Percentiles rank a stretch among this genome's conserved stretches.
Evolutionary conservation across 148 eudicot genomes (phyloP).

Genomic region (Nepenthes gracilis): DNA sequence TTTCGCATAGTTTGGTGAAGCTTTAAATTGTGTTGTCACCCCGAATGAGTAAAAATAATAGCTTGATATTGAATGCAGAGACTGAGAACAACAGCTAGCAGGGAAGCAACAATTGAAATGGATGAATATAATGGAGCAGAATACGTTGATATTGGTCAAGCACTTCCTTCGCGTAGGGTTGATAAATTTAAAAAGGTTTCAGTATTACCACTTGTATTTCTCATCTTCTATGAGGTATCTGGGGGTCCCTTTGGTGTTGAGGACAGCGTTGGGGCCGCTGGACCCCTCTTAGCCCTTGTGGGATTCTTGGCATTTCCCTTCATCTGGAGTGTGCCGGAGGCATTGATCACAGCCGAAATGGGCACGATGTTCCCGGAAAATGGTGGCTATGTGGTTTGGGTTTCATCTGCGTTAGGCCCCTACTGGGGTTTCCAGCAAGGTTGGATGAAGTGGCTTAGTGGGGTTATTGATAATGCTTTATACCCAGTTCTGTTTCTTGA

Average conservation of each 20-base stretch:
- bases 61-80: constrained; percentile 8
- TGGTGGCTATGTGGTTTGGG: constrained; percentile 35
- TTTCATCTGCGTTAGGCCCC: constrained; percentile 26
- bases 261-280: constrained; percentile 26
- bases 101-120: constrained; percentile 14
- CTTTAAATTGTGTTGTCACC: too few species aligned
- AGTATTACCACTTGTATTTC: constrained; percentile 21
- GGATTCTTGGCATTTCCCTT: constrained; percentile 24
- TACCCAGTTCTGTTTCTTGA: constrained; percentile 8
- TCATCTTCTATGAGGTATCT: constrained; percentile 32
- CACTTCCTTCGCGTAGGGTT: constrained; percentile 7
- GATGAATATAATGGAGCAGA: constrained; percentile 8
- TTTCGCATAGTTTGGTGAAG: too few species aligned
- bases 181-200: constrained; percentile 13
- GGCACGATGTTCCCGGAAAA: constrained; percentile 35
- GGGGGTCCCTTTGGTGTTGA: constrained; percentile 27
- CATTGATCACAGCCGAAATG: constrained; percentile 29
- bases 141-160: constrained; percentile 8
- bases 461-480: constrained; percentile 9
- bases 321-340: constrained; percentile 29
- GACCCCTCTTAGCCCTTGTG: constrained; percentile 22
- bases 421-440: constrained; percentile 36
- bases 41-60: too few species aligned
- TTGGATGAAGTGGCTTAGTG: constrained; percentile 34
- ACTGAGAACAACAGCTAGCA: constrained; percentile 5